Evolutionary conservation across 148 eudicot species (phyloP), one percentile per base, ranked within the genome.

Genomic region (Fagopyrum tataricum): DNA sequence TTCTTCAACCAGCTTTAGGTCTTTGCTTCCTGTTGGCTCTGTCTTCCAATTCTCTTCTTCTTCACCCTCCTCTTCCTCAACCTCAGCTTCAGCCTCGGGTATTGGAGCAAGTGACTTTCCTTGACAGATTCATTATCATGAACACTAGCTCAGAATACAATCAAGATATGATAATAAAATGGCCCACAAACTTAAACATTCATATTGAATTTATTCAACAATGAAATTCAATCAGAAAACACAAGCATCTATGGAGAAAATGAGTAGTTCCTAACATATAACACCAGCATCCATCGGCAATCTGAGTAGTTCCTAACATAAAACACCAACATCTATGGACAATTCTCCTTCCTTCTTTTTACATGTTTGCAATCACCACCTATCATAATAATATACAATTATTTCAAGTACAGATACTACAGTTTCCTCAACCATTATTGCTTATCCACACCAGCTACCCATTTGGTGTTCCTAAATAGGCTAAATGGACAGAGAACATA

Each of bases 21-120:
- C 78, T 42, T 67, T 48, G 26, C 14, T 51, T 37, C 64, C 44
- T 74, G 73, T 72, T 20, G 67, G 23, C 47, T 47, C 49, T 53
- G 66, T 75, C 52, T 73, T 77, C 31, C 44, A 62, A 49, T n/a
- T 76, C 11, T 81, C 79, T 51, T 81, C 81, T 51, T 81, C 81
- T 74, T 79, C 83, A 52, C 71, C 78, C 70, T 83, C 86, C 46
- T 73, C 78, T 72, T 83, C 87, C 40, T 79, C 77, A 5, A 31
- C 71, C 59, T 82, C 82, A 23, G 58, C 44, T 44, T 82, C 82
- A 11, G 44, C 72, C 77, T 86, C 97, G 8, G 94, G 94, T 81
- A 91, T 91, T 76, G 97, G 89, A 75, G 97, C 92, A 77, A 91
- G 97, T 43, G 90, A 83, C 97, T 91, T 83, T 70, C 89, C 97